Conservation (phyloP, 306 rosid genomes). For the Lagenaria siceraria region DNA sequence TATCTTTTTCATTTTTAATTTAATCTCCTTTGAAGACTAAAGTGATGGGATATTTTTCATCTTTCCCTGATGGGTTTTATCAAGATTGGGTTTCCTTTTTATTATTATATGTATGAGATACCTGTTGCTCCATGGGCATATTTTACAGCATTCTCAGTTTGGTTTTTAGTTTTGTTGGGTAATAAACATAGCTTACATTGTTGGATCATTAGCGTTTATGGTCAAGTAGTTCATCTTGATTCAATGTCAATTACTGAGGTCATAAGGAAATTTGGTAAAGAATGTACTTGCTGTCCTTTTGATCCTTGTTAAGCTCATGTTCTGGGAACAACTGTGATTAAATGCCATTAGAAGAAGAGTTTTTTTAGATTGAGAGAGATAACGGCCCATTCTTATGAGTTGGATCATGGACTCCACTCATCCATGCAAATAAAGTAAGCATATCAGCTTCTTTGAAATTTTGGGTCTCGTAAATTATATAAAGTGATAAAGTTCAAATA, state of each 20-base stretch:
- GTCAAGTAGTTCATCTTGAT: neutral
- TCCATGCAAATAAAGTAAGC: neutral
- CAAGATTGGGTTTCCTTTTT: neutral
- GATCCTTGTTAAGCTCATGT: neutral
- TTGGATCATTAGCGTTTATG: neutral
- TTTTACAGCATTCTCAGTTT: neutral
- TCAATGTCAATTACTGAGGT: neutral
- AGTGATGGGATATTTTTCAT: neutral
- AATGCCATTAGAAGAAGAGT: neutral
- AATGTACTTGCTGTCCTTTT: neutral
- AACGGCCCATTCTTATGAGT: neutral
- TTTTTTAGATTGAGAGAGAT: neutral
- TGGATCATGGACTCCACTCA: neutral
- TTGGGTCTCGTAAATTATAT: neutral
- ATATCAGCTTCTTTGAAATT: neutral
- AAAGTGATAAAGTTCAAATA: neutral
- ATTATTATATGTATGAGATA: neutral
- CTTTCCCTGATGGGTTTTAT: neutral
- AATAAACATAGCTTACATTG: constrained; percentile 1
- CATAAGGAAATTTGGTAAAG: neutral
- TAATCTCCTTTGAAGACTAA: neutral
- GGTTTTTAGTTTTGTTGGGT: neutral
- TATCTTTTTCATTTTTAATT: neutral
- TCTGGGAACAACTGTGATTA: neutral
- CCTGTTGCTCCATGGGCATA: neutral